Conservation (phyloP, 805 yeast species). For the Saturnispora saitoi region DNA sequence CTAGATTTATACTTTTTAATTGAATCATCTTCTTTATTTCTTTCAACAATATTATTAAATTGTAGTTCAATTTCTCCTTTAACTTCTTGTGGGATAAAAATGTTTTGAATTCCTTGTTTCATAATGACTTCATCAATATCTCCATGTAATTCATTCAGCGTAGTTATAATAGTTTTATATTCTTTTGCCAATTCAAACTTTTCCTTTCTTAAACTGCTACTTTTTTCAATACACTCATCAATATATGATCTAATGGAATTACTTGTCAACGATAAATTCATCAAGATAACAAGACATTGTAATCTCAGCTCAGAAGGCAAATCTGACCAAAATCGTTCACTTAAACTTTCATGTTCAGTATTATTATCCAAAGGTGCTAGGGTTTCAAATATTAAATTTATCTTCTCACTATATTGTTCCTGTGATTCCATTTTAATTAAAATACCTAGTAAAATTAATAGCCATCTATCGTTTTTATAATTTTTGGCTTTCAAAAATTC, state of each 20-base stretch:
- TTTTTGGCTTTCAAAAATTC: slow-evolving; percentile 65
- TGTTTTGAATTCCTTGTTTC: slow-evolving; percentile 11
- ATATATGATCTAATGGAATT: slow-evolving; percentile 50
- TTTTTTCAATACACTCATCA: slow-evolving; percentile 60
- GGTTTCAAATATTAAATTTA: slow-evolving; percentile 40
- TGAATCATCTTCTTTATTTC: slow-evolving; percentile 15
- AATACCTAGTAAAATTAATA: slow-evolving; percentile 65
- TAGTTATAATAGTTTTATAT: slow-evolving; percentile 38
- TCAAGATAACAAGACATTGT: slow-evolving; percentile 43
- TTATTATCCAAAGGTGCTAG: slow-evolving; percentile 55
- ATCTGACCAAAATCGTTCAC: slow-evolving; percentile 6
- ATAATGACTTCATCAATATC: slow-evolving; percentile 19
- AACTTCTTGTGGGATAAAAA: slow-evolving; percentile 1
- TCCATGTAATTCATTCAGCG: slow-evolving; percentile 27
- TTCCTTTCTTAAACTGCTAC: slow-evolving; percentile 53
- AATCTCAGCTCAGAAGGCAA: slow-evolving; percentile 1
- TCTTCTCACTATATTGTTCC: slow-evolving; percentile 42
- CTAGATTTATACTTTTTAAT: slow-evolving; percentile 9
- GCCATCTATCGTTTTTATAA: slow-evolving; percentile 84
- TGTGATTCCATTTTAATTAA: slow-evolving; percentile 52
- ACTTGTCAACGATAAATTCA: slow-evolving; percentile 53
- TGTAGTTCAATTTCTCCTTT: slow-evolving; percentile 12
- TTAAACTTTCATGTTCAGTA: slow-evolving; percentile 16
- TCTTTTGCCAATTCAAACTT: slow-evolving; percentile 60
- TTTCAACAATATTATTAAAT: slow-evolving; percentile 6